Evolutionary conservation across 768 basidiomycete species (phyloP), one percentile per base, ranked within the genome.

Genomic region (Lentinula guzmanii): DNA sequence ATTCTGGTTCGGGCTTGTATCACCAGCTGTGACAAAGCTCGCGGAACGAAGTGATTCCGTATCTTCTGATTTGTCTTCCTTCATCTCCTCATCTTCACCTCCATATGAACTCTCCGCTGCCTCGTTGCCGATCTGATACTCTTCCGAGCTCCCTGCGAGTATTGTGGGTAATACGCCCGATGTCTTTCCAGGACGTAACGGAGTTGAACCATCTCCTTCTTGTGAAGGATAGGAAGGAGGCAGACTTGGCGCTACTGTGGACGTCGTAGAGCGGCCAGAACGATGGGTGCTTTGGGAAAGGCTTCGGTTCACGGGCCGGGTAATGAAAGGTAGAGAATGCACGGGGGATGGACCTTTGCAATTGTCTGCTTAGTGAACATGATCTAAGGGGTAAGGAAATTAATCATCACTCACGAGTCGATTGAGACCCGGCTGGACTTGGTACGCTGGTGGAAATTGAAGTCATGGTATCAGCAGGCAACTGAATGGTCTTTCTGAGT

Each of bases 261-360:
- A 64, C 3, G 69, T 68, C 18, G 64, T 63, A 15, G 77, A 80
- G 13, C 66, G 66, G 13, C 74, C 73, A 4, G 84, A 83, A 39
- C 76, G 70, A 60, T 86, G 81, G 1, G 87, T 89, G 1, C 80
- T 82, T 61, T 87, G 79, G 28, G 86, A 87, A 46, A 81, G 75
- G 5, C 88, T 85, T 37, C 88, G 77, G 67, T 88, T 90, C 61
- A 89, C 71, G 11, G 82, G 84, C 2, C 89, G 82, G 5, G 81
- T 77, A 50, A 90, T 75, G 68, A 90, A 90, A 0, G 84, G 79
- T 28, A 75, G 74, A 7, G 79, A 78, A 64, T 82, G 78, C 34
- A 70, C 72, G 11, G 79, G 79, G 13, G 83, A 84, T 15, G 82
- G 82, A 42, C 80, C 82, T 81, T 58, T 21, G 41, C 8, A 24